Evolutionary conservation across 2,329 filamentous ascomycete species (phyloP), one percentile per base, ranked within the genome.

Genomic region (Didymellaceae sp.): DNA sequence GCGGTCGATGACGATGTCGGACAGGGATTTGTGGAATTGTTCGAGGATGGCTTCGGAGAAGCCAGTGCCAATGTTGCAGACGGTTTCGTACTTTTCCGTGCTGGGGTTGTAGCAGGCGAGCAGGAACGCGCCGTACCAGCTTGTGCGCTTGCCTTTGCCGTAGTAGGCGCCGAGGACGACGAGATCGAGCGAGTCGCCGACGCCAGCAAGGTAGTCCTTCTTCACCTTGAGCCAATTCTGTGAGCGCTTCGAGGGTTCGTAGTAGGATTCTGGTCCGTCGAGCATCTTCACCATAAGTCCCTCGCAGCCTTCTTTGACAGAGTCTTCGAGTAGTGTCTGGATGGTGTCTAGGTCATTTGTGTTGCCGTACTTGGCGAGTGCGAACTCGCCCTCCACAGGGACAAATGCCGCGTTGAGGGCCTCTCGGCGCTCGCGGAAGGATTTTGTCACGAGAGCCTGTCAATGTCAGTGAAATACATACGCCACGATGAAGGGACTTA

Each of bases 261-360:
- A 99, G 63, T 90, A 90, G 62, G 90, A 96, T 74, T 97, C 93
- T 6, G 84, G 79, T 0, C 93, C 94, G 71, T 97, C 93, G 52
- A 99, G 77, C 94, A 99, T 99, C 79, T 99, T 99, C 11, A 99
- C 94, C 94, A 99, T 99, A 44, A 99, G 80, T 9, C 94, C 94
- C 78, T 99, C 94, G 68, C 94, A 99, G 0, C 91, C 95, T 2
- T 92, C 90, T 74, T 96, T 96, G 58, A 99, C 89, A 65, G 90
- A 94, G 52, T 97, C 93, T 66, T 99, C 94, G 2, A 99, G 81
- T 65, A 99, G 89, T 1, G 81, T 82, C 68, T 97, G 93, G 45
- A 99, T 99, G 66, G 96, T 90, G 44, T 97, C 93, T 3, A 99
- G 81, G 61, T 97, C 90, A 64, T 87, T 89, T 9, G 90, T 90